These are phyloP conservation scores for Linaria vulgaris DNA, from an alignment of 257 asterid species.

Conservation along the genomic window DNA sequence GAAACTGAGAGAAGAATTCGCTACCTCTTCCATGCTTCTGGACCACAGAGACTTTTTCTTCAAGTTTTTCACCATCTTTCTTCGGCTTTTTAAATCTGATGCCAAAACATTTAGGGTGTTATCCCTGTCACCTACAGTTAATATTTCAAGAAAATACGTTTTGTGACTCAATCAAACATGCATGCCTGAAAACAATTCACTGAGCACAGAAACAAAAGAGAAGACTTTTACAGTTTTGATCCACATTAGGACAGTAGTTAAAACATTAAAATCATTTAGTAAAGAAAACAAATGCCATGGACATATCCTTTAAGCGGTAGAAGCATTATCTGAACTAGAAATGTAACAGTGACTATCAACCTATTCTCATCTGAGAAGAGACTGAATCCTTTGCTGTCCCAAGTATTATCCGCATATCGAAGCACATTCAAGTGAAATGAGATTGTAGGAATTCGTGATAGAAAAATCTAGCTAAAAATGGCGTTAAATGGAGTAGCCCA, in stretches of 20 bases:
- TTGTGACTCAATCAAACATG: conserved; percentile 5
- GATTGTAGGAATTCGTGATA: not conserved
- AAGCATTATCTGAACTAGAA: conserved; percentile 15
- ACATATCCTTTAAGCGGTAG: not conserved
- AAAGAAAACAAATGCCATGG: too few species aligned
- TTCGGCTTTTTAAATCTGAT: conserved; percentile 56
- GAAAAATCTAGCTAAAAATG: too few species aligned
- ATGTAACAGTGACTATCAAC: not conserved
- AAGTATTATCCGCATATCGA: not conserved
- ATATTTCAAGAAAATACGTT: conserved; percentile 6
- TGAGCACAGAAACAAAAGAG: not conserved
- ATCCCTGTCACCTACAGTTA: conserved; percentile 44
- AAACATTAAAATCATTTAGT: too few species aligned
- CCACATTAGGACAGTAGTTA: not conserved
- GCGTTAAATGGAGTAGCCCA: too few species aligned
- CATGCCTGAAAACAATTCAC: not conserved
- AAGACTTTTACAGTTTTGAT: conserved; percentile 1
- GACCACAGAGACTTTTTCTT: conserved; percentile 81
- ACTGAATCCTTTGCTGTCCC: not conserved
- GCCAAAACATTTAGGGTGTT: conserved; percentile 43
- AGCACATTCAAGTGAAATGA: not conserved
- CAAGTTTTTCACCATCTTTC: conserved; percentile 54
- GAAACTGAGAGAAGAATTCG: conserved; percentile 21
- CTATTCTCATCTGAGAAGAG: not conserved
- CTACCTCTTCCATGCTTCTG: conserved; percentile 80